These are phyloP conservation scores for Fusarium sp. DNA, from an alignment of 2,329 filamentous ascomycete genomes.

Conservation along the genomic window DNA sequence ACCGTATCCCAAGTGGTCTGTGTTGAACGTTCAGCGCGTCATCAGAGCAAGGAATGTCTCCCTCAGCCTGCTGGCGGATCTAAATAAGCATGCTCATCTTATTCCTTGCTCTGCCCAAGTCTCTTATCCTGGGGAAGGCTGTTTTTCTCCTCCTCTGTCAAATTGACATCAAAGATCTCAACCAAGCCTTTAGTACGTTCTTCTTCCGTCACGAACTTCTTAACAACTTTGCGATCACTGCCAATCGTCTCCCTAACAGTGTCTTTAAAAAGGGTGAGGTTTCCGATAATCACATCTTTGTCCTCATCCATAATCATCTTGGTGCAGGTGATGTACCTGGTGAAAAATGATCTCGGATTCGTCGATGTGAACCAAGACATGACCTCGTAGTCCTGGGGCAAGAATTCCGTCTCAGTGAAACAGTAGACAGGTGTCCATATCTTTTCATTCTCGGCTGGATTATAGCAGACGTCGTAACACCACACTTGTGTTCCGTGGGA, in stretches of 20 bases:
- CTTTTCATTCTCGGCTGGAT: neutral
- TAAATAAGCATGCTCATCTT: neutral
- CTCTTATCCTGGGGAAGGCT: neutral
- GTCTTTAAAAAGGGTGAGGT: neutral
- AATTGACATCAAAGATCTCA: neutral
- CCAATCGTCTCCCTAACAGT: neutral
- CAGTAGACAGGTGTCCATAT: neutral
- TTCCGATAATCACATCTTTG: neutral
- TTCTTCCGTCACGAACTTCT: neutral
- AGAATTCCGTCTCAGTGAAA: neutral
- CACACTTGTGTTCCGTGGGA: neutral
- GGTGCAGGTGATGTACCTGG: neutral
- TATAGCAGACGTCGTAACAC: neutral
- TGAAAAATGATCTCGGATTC: neutral
- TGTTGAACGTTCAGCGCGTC: neutral
- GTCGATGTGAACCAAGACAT: conserved; percentile 3
- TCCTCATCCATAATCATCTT: neutral
- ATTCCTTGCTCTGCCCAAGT: neutral
- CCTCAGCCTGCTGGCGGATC: neutral
- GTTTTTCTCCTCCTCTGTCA: neutral
- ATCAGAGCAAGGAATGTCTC: neutral
- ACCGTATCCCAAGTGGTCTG: neutral
- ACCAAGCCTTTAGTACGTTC: neutral
- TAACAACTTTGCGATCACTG: neutral
- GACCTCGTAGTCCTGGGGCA: neutral